A percentile compares a stretch with the other conserved stretches of the same genome.
phyloP scores from a whole-genome alignment of 495 filamentous ascomycete species.

The Massariosphaeria phaeospora region DNA sequence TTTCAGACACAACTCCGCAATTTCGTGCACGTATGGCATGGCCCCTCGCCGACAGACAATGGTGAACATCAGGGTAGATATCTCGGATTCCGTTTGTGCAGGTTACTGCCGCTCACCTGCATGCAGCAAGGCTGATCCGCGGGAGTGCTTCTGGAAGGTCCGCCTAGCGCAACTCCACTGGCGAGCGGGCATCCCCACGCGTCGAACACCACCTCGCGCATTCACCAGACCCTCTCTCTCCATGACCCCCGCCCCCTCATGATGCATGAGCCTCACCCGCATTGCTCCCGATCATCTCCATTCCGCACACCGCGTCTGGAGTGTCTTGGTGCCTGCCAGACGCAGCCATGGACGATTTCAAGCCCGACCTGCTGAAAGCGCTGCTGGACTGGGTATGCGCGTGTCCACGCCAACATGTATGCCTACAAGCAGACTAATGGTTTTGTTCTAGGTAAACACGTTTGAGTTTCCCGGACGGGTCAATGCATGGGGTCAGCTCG shows the following conservation, averaged over 20 bases:
- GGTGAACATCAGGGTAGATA: no score
- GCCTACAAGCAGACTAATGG: background rate
- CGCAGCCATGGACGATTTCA: constrained; percentile 32
- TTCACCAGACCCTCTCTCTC: background rate
- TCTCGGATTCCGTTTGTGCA: background rate
- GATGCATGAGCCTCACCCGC: constrained; percentile 26
- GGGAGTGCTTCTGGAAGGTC: constrained; percentile 11
- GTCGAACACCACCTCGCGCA: constrained; percentile 10
- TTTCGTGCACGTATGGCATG: constrained; percentile 10
- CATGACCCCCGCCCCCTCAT: constrained; percentile 8
- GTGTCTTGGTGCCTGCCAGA: constrained; percentile 13
- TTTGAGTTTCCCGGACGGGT: constrained; percentile 30
- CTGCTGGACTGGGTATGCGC: constrained; percentile 52
- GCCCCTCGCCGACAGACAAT: background rate
- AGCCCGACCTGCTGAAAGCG: constrained; percentile 39
- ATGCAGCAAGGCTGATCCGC: background rate
- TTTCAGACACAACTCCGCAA: constrained; percentile 20
- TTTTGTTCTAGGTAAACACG: constrained; percentile 25
- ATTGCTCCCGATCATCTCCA: constrained; percentile 6
- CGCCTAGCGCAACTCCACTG: constrained; percentile 18
- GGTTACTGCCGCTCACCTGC: background rate
- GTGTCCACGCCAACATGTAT: background rate
- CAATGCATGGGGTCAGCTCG: constrained; percentile 53
- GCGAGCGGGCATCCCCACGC: constrained; percentile 9
- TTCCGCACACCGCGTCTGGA: constrained; percentile 6